Evolutionary conservation across 1,284 basidiomycete genomes (phyloP).

Genomic region (Irpex sp.): DNA sequence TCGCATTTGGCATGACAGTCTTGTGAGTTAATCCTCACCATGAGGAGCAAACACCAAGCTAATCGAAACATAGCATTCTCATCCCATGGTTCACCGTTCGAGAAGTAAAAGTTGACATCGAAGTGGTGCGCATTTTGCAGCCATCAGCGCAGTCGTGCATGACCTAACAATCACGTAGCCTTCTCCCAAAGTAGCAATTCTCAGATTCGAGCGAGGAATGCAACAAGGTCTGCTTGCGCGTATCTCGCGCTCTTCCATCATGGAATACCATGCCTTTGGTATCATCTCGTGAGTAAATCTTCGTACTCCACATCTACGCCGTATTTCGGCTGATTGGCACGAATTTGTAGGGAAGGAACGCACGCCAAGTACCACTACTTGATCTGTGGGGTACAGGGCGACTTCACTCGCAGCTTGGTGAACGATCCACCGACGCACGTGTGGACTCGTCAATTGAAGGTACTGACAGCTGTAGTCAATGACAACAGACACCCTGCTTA

Average conservation of each 20-base stretch:
- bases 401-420: slow-evolving; percentile 62
- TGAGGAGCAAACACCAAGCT: background rate
- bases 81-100: slow-evolving; percentile 42
- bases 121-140: slow-evolving; percentile 30
- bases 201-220: slow-evolving; percentile 69
- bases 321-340: slow-evolving; percentile 1
- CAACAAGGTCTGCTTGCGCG: slow-evolving; percentile 67
- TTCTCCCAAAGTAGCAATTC: slow-evolving; percentile 62
- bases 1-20: slow-evolving; percentile 38
- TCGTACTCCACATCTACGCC: background rate
- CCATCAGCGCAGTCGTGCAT: background rate
- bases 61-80: slow-evolving; percentile 28
- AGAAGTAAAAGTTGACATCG: slow-evolving; percentile 39
- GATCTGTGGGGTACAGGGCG: slow-evolving; percentile 69
- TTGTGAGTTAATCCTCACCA: slow-evolving; percentile 24
- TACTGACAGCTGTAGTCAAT: slow-evolving; percentile 18
- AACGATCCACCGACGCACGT: slow-evolving; percentile 56
- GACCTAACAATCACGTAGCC: slow-evolving; percentile 37
- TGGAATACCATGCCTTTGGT: slow-evolving; percentile 72
- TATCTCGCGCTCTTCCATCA: slow-evolving; percentile 59
- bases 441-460: slow-evolving; percentile 71
- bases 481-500: background rate
- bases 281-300: slow-evolving; percentile 54
- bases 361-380: slow-evolving; percentile 64
- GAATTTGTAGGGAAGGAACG: slow-evolving; percentile 46